These are phyloP conservation scores for Cordyceps militaris DNA, from an alignment of 2,329 filamentous ascomycete species.

Conservation along the genomic window DNA sequence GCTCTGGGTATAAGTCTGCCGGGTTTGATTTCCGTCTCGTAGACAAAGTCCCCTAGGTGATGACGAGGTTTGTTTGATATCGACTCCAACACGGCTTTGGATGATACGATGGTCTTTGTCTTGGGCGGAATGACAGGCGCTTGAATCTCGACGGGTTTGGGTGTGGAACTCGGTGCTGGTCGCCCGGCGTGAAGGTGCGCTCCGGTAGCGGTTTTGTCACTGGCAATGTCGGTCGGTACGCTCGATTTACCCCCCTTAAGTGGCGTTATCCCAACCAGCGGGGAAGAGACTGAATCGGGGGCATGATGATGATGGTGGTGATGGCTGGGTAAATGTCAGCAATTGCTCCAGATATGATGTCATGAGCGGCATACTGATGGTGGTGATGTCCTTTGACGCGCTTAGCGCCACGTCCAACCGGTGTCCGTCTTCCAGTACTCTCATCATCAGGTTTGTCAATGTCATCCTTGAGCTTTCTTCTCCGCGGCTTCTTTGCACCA, in stretches of 20 bases:
- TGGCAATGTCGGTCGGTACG: conserved; percentile 39
- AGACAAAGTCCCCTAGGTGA: conserved; percentile 80
- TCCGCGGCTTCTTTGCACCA: conserved; percentile 48
- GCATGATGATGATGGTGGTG: conserved; percentile 55
- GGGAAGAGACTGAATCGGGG: conserved; percentile 38
- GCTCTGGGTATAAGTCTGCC: conserved; percentile 37
- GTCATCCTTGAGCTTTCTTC: conserved; percentile 72
- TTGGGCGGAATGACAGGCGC: conserved; percentile 43
- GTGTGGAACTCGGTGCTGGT: conserved; percentile 20
- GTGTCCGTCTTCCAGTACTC: conserved; percentile 54
- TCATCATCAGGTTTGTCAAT: conserved; percentile 61
- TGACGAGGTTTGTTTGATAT: conserved; percentile 64
- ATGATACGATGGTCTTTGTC: conserved; percentile 59
- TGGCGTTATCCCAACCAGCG: conserved; percentile 34
- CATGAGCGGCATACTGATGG: conserved; percentile 49
- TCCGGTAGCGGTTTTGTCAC: conserved; percentile 31
- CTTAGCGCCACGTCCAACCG: conserved; percentile 49
- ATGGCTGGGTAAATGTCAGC: conserved; percentile 25
- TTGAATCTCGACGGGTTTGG: conserved; percentile 17
- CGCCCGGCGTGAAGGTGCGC: conserved; percentile 35
- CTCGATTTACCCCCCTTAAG: conserved; percentile 45
- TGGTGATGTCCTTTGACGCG: conserved; percentile 65
- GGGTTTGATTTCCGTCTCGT: conserved; percentile 59
- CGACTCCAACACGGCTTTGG: conserved; percentile 63
- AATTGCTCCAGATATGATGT: not conserved